Evolutionary conservation across 202 grass and related monocot genomes (phyloP), one percentile per base, ranked within the genome.

Genomic region (Dendrocalamus latiflorus): DNA sequence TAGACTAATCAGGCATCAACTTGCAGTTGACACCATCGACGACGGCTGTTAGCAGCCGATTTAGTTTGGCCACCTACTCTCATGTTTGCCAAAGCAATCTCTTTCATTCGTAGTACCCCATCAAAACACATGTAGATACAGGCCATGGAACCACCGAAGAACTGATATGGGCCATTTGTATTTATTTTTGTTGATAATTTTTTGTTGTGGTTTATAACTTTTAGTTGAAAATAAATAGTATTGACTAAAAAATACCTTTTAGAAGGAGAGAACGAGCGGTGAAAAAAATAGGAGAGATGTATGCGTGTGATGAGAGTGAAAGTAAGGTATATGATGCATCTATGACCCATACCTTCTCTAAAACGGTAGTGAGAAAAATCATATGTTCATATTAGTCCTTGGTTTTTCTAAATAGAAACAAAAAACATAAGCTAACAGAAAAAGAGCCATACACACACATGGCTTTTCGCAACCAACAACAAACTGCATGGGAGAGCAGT

Each of bases 381-480:
- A 36, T 0, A 36, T 6, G 0, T 36, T 36, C 34, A 5, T 36
- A 36, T 36, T 6, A 5, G 34, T 6, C 5, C 4, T 34, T 36
- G 34, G 0, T 1, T 36, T 36, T 36, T 36, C 33, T 36, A 36
- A 36, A 36, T 36, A 36, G 0, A 36, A 5, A 36, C 34, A 5
- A 36, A 33, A 34, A 5, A 36, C 5, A 6, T 5, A 6, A 36
- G 34, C 34, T 36, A 36, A 6, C 3, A 36, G 0, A 5, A 6
- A 5, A 5, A 6, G 34, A 36, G 34, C 33, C 33, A 70, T 61
- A 43, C 65, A 15, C 45, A 17, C 20, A 17, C 78, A 15, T 36
- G 13, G 72, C 67, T 83, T 90, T 86, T 82, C 83, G 67, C 88
- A 78, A 58, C 83, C 18, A 90, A 68, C 59, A 49, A 39, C 22